Evolutionary conservation across 2,329 filamentous ascomycete genomes (phyloP), one percentile per base, ranked within the genome.

Genomic region (Fusarium hainanense): DNA sequence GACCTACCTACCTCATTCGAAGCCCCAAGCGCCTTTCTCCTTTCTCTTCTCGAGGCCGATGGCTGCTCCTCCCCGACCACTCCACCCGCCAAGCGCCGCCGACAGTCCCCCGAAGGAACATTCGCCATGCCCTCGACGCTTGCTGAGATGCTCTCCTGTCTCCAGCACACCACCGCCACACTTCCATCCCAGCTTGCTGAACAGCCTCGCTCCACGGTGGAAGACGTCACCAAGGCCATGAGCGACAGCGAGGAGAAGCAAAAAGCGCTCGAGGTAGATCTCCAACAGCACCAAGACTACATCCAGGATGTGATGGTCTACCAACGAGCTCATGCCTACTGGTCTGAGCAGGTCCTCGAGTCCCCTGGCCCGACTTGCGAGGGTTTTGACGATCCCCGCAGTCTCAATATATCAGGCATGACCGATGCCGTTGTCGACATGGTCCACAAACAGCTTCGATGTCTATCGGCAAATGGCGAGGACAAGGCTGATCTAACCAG

Each of bases 61-160:
- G 41, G 7, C 10, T 9, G n/a, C 21, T 43, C 20, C 41, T 16
- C 41, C 14, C 20, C 41, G 4, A 23, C 13, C 3, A 9, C 12
- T 14, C 20, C 41, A 12, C 20, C 41, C 12, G n/a, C 41, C 3
- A 43, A 43, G 20, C 41, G 41, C 7, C n/a, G 12, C 7, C 41
- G 20, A 43, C 0, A 43, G 14, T 13, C 12, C 20, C 20, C 12
- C n/a, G 7, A 13, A 11, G 7, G 1, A 13, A 6, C 5, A 9
- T 2, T 16, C 7, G 0, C n/a, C 20, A 16, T 23, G 0, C 0
- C 41, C n/a, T 20, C 21, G 4, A 23, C 20, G 7, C 20, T 6
- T 13, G 7, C 12, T 20, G 41, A 43, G 41, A 43, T 43, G 41
- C 41, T 20, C 4, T 13, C 7, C 7, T 43, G 20, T 23, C 20